Conservation (phyloP, 2,329 filamentous ascomycete species). For the Xylariaceae sp. region DNA sequence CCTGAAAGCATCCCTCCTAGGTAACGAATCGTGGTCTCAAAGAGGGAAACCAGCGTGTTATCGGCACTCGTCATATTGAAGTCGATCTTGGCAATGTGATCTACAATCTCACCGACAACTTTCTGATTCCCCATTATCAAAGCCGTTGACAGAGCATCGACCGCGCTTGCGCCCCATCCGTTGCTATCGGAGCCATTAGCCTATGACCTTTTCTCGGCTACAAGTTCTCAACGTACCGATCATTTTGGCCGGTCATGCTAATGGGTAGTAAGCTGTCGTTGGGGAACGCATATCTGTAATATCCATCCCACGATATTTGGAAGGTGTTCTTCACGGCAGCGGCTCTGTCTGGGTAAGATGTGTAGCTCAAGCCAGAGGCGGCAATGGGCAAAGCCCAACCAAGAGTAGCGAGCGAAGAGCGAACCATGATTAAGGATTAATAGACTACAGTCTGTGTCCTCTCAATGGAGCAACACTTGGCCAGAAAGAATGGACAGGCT, state of each 20-base stretch:
- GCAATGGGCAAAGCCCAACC: conserved; percentile 15
- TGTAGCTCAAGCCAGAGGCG: conserved; percentile 20
- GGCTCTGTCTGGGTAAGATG: conserved; percentile 40
- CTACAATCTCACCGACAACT: conserved; percentile 66
- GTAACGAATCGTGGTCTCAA: conserved; percentile 89
- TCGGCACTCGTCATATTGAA: conserved; percentile 57
- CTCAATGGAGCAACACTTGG: not conserved
- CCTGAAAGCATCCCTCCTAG: conserved; percentile 76
- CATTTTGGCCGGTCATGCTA: conserved; percentile 61
- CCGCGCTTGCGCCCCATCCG: conserved; percentile 77
- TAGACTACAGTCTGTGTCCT: conserved; percentile 3
- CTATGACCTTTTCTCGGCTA: not conserved
- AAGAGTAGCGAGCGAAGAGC: conserved; percentile 16
- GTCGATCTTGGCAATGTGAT: conserved; percentile 66
- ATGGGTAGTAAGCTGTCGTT: conserved; percentile 72
- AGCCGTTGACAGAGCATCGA: conserved; percentile 77
- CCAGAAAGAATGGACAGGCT: conserved; percentile 12
- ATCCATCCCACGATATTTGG: conserved; percentile 66
- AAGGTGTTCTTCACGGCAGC: conserved; percentile 66
- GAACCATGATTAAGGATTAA: conserved; percentile 20
- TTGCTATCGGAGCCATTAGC: conserved; percentile 49
- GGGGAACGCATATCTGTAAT: conserved; percentile 69
- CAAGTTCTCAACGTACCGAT: conserved; percentile 49
- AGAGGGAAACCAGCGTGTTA: conserved; percentile 59
- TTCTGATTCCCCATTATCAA: conserved; percentile 68